Base-by-base conservation (phyloP, 805 yeast species). In the Isabelozyma heimii region DNA sequence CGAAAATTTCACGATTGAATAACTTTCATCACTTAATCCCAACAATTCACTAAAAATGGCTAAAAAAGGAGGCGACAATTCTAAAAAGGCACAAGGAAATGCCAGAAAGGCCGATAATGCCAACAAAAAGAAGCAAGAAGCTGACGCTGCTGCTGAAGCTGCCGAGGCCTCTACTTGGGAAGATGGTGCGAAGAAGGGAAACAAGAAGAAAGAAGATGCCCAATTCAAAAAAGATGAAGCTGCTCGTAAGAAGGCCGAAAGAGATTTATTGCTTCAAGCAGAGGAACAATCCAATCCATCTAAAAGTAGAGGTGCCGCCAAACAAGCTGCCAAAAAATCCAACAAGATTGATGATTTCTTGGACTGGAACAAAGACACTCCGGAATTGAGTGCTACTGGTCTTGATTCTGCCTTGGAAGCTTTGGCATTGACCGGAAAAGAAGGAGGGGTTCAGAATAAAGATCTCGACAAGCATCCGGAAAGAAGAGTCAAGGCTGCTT, bases 391-490 rank as follows among this genome's bases (percentile, higher is more conserved):
- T 58, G 96, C 95, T 5, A 73, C 82, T 48, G 91, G 91, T 61
- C 75, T 89, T 42, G 95, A 89, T 54, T 81, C 80, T 59, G 94
- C 92, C 2, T 71, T 89, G 52, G 89, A 87, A 47, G 95, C 95
- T 4, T 75, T 89, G 60, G 77, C 88, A 4, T 74, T 89, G 65
- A 79, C 91, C 10, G 70, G 74, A 20, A 79, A 73, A 42, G 80
- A 75, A 47, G 81, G 76, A 27, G 86, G 82, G 46, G 84, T 85
- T 30, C 67, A 72, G 40, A 70, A 69, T 52, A 83, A 83, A 60
- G 89, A 83, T 46, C 74, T 89, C 46, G 96, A 89, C 51, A 83
- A 90, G 66, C 96, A 89, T 58, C 96, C 96, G 8, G 96, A 89
- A 72, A 81, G 95, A 69, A 80, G 96, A 62, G 87, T 85, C 68